Percentiles rank a stretch among this genome's conserved stretches.
Conservation (phyloP, 495 filamentous ascomycete species). For the Paragyromitra xinjiangensis region DNA sequence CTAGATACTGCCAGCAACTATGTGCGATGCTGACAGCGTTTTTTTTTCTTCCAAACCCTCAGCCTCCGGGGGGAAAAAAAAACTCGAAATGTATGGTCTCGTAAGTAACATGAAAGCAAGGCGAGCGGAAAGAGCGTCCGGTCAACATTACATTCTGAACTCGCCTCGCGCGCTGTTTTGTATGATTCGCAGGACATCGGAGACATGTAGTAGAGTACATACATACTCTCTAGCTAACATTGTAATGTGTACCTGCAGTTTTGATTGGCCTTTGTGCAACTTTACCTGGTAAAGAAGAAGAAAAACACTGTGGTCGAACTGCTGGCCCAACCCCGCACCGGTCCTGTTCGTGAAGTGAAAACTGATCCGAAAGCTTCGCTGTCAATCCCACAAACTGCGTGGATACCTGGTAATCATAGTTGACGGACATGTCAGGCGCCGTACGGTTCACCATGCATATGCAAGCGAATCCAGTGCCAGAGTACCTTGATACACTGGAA, state of each 20-base stretch:
- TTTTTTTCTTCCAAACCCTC: background rate
- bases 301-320: slow-evolving; percentile 1
- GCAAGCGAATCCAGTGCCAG: slow-evolving; percentile 31
- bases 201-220: slow-evolving; percentile 18
- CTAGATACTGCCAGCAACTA: background rate
- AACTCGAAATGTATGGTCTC: background rate
- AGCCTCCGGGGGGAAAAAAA: background rate
- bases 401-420: slow-evolving; percentile 41
- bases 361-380: slow-evolving; percentile 41
- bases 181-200: slow-evolving; percentile 29
- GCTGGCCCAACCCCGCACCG: slow-evolving; percentile 45
- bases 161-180: slow-evolving; percentile 39
- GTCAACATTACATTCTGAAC: slow-evolving; percentile 1
- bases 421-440: slow-evolving; percentile 42
- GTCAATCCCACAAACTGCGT: slow-evolving; percentile 26
- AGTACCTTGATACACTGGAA: slow-evolving; percentile 9
- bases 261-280: slow-evolving; percentile 39
- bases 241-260: slow-evolving; percentile 44
- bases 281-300: slow-evolving; percentile 44
- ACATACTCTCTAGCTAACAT: slow-evolving; percentile 11
- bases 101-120: slow-evolving; percentile 3
- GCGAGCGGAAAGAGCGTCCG: slow-evolving; percentile 16
- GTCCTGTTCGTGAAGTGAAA: slow-evolving; percentile 14
- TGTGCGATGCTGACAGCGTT: slow-evolving; percentile 10
- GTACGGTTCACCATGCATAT: slow-evolving; percentile 33